Base-by-base conservation (phyloP, 1,284 basidiomycete genomes). In the Boletus smithii region DNA sequence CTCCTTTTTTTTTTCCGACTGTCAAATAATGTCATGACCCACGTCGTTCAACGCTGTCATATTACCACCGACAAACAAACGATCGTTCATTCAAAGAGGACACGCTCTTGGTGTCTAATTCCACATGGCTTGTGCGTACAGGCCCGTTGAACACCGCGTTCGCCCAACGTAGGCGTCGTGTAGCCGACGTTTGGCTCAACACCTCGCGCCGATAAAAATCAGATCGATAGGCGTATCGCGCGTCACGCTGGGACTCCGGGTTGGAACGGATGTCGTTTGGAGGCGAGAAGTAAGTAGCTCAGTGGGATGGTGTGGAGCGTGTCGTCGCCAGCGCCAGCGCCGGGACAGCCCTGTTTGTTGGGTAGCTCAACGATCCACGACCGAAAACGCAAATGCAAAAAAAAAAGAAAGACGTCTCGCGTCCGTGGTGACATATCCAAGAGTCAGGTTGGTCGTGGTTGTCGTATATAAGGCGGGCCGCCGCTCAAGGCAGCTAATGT, bases 361-460 rank as follows among this genome's bases (percentile, higher is more conserved):
- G n/a, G n/a, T n/a, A n/a, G n/a, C n/a, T n/a, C n/a, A n/a, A n/a
- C n/a, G n/a, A n/a, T n/a, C n/a, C n/a, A n/a, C n/a, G n/a, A n/a
- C n/a, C n/a, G n/a, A n/a, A n/a, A n/a, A 4, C 5, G 3, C 30
- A 13, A 41, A 33, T 8, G 2, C 22, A 14, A 20, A 38, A 37
- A 23, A 41, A 14, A 11, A 13, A 8, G 14, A 5, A 64, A 7
- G 5, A 8, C 1, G 32, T 7, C 83, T 61, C 53, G 85, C 83
- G 59, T 88, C 86, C 0, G 65, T 58, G 1, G 87, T 88, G n/a
- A 87, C 83, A 60, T 89, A 88, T 56, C 86, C 86, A 20, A 83
- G 63, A 1, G 83, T 87, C 59, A 79, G 57, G 65, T 54, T 67
- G 68, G 16, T 63, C 53, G 8, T 59, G n/a, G n/a, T n/a, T n/a